phyloP scores from a whole-genome alignment of 2,329 filamentous ascomycete genomes.

The Tolypocladium sp. region DNA sequence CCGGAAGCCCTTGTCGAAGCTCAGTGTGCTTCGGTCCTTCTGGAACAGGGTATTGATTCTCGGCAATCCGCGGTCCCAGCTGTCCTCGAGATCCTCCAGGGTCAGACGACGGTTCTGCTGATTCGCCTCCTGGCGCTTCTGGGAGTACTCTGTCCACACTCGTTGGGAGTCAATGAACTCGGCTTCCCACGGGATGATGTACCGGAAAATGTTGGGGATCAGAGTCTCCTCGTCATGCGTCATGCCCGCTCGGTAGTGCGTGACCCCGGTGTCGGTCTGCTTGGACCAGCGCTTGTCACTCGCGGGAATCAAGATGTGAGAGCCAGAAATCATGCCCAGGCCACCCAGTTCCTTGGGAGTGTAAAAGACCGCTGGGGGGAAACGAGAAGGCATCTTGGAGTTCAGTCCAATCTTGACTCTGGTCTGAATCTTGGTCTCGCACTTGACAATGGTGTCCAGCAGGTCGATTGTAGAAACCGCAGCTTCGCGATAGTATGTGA shows the following conservation, averaged over 20 bases:
- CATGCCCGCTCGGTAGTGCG: constrained; percentile 96
- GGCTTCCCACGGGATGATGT: constrained; percentile 98
- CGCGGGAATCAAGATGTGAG: constrained; percentile 92
- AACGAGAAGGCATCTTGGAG: constrained; percentile 98
- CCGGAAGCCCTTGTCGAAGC: constrained; percentile 97
- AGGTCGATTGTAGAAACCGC: constrained; percentile 91
- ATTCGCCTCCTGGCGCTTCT: constrained; percentile 93
- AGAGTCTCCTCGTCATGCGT: constrained; percentile 95
- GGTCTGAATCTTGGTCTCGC: constrained; percentile 98
- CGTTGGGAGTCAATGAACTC: constrained; percentile 98
- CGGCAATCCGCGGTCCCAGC: constrained; percentile 94
- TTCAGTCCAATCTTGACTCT: constrained; percentile 97
- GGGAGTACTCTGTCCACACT: constrained; percentile 98
- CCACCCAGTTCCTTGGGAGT: constrained; percentile 97
- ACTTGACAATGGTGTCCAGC: constrained; percentile 97
- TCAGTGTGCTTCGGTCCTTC: constrained; percentile 92
- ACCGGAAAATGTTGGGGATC: constrained; percentile 98
- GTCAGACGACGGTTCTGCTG: constrained; percentile 94
- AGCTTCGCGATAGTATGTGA: constrained; percentile 97
- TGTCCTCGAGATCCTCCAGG: constrained; percentile 92
- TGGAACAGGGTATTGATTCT: constrained; percentile 99
- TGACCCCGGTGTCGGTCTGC: constrained; percentile 94
- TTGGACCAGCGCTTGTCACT: constrained; percentile 98
- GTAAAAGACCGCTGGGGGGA: constrained; percentile 97
- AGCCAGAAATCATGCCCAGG: constrained; percentile 97